A percentile compares a stretch with the other conserved stretches of the same genome.
Conservation (phyloP, 2,329 filamentous ascomycete genomes). For the Xylariaceae sp. region DNA sequence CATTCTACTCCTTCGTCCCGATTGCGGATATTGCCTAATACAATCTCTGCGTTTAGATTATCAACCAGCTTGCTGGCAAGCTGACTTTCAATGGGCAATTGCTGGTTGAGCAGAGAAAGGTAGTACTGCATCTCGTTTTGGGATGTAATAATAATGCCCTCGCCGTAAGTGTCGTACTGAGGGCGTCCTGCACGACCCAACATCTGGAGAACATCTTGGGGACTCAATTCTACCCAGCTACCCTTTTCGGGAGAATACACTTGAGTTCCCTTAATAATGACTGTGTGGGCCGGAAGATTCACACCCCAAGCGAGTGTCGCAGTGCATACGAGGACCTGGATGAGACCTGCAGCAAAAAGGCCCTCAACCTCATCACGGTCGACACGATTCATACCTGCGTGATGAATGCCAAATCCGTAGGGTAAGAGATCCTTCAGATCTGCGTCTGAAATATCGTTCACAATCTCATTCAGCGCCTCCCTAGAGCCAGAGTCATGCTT, state of each 20-base stretch:
- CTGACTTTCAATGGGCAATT: conserved; percentile 96
- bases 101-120: conserved; percentile 93
- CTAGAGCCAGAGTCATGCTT: conserved; percentile 90
- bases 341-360: conserved; percentile 86
- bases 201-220: conserved; percentile 98
- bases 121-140: conserved; percentile 97
- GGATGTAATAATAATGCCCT: conserved; percentile 98
- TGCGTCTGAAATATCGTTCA: conserved; percentile 80
- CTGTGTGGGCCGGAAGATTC: conserved; percentile 95
- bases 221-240: conserved; percentile 96
- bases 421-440: conserved; percentile 94
- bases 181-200: conserved; percentile 94
- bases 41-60: conserved; percentile 95
- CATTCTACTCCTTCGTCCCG: conserved; percentile 98
- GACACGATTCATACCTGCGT: conserved; percentile 95
- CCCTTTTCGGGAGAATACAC: conserved; percentile 98
- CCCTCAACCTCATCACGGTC: conserved; percentile 96
- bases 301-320: conserved; percentile 99
- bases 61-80: conserved; percentile 92
- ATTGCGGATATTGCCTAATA: conserved; percentile 88
- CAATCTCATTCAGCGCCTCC: conserved; percentile 85
- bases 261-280: conserved; percentile 98
- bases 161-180: conserved; percentile 96
- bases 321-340: conserved; percentile 95
- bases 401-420: conserved; percentile 97